Evolutionary conservation across 768 basidiomycete genomes (phyloP), one percentile per base, ranked within the genome.

Genomic region (Russula sp.): DNA sequence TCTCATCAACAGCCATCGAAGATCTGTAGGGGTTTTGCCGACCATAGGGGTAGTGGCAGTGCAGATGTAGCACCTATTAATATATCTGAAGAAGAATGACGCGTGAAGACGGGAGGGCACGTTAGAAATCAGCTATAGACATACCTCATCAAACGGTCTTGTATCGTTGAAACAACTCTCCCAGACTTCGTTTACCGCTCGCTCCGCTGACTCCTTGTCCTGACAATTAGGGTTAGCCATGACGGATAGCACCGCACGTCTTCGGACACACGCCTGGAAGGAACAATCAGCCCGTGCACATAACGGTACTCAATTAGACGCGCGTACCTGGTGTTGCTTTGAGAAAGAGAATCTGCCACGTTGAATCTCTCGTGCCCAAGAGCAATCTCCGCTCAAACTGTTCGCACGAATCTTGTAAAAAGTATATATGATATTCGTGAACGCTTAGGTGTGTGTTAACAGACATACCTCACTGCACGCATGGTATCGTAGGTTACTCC

Each of bases 151-250:
- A 74, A 98, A 99, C 10, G 97, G 96, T 67, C 96, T 78, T 7
- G 95, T 98, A 73, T 98, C 97, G 42, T 83, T 87, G 76, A 92
- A 94, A 75, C 96, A 99, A 69, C 92, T 94, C 71, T 94, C 94
- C 90, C 92, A 99, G 38, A 96, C 96, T 73, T 97, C 92, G 69
- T 98, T 97, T 52, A 98, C 95, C 1, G 87, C 94, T 62, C 83
- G 82, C 73, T 94, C 93, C 14, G 95, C 96, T 28, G 89, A 79
- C 6, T 81, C 90, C 44, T 79, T 75, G 71, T 88, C 84, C 1
- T 87, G 86, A 72, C 95, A 98, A 24, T 81, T 79, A 14, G 92
- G 87, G 73, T 98, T 95, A 20, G 83, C 83, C 44, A 79, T 77
- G 2, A 99, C 92, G 3, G 94, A 96, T 40, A 87, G 73, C 13